phyloP scores from a whole-genome alignment of 163 green algal species.

The Trebouxiophyceae sp. region DNA sequence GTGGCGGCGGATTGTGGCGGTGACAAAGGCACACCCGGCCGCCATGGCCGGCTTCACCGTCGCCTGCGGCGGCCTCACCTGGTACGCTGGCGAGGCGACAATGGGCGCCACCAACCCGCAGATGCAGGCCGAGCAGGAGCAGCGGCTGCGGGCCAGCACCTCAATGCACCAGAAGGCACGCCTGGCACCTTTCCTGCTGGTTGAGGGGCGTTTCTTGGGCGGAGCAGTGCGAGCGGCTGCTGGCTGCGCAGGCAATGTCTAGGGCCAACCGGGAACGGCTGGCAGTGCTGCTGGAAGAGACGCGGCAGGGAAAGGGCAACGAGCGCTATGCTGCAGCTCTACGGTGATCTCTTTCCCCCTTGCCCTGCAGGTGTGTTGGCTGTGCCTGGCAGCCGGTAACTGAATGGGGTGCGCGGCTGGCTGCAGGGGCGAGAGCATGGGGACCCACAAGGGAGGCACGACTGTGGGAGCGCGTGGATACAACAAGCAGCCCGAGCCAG shows the following conservation, averaged over 20 bases:
- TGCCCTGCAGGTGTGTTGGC: not conserved
- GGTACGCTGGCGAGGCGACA: conserved; percentile 15
- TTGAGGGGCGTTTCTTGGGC: not conserved
- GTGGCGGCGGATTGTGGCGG: conserved; percentile 25
- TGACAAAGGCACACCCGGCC: conserved; percentile 15
- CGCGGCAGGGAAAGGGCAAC: conserved; percentile 6
- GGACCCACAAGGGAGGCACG: conserved; percentile 26
- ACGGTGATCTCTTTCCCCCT: not conserved
- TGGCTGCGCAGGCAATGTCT: conserved; percentile 9
- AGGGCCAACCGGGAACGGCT: conserved; percentile 24
- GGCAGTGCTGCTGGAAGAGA: conserved; percentile 23
- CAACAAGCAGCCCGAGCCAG: no score
- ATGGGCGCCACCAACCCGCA: conserved; percentile 20
- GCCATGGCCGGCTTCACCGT: conserved; percentile 18
- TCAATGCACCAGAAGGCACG: conserved; percentile 18
- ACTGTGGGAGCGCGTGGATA: conserved; percentile 12
- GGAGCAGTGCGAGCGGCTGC: not conserved
- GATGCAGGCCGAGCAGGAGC: conserved; percentile 5
- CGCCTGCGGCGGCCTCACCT: conserved; percentile 15
- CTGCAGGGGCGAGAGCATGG: conserved; percentile 20
- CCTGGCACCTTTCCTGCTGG: not conserved
- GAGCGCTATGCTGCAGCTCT: conserved; percentile 25
- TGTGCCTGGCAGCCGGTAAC: not conserved
- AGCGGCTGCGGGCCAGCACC: not conserved
- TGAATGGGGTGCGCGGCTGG: not conserved